Conservation (phyloP, 345 rosid species). For the Eucalyptus urophylla region DNA sequence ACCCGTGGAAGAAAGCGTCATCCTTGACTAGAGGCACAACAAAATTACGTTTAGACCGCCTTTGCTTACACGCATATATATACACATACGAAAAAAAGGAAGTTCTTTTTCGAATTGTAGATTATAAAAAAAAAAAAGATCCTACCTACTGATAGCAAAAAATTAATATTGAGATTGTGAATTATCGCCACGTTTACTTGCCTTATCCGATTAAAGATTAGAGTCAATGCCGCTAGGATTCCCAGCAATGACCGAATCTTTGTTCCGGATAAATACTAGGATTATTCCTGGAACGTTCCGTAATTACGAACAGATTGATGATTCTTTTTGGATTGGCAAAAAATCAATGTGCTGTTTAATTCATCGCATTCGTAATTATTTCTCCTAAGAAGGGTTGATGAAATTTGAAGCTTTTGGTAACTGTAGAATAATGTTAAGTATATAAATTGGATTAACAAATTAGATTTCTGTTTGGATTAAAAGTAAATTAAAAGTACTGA, state of each 20-base stretch:
- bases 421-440: background rate
- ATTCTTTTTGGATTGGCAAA: background rate
- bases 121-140: background rate
- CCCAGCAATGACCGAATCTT: background rate
- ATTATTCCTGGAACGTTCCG: background rate
- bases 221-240: background rate
- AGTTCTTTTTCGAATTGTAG: background rate
- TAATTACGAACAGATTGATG: background rate
- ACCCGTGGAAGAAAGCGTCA: background rate
- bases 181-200: background rate
- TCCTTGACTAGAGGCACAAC: background rate
- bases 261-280: background rate
- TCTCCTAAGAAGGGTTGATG: background rate
- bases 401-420: background rate
- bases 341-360: background rate
- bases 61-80: background rate
- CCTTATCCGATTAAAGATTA: background rate
- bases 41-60: background rate
- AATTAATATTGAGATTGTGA: background rate
- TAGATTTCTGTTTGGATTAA: background rate
- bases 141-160: background rate
- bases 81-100: background rate
- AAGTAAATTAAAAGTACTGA: background rate
- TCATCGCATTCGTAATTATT: background rate
- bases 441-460: background rate